phyloP scores from a whole-genome alignment of 306 rosid genomes.

The Urtica urens region DNA sequence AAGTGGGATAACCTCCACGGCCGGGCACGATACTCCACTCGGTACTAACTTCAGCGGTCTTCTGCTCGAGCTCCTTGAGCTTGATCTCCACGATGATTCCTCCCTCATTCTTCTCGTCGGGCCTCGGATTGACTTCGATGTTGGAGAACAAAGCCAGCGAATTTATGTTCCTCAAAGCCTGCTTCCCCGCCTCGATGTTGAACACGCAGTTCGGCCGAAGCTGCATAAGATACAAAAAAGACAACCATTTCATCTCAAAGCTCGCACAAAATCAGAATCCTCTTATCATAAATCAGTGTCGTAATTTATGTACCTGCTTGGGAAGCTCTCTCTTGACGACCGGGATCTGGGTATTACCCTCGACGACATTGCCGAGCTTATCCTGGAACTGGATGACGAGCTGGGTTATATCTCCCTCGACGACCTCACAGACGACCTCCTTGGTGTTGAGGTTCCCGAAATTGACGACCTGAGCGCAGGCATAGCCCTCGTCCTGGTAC shows the following conservation, averaged over 20 bases:
- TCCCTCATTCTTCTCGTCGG: conserved; percentile 90
- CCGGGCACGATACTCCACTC: conserved; percentile 99
- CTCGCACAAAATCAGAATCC: not conserved
- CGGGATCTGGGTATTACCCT: conserved; percentile 73
- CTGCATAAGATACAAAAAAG: conserved; percentile 27
- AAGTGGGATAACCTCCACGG: conserved; percentile 81
- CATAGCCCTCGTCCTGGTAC: conserved; percentile 96
- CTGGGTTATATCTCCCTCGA: conserved; percentile 89
- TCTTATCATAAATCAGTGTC: not conserved
- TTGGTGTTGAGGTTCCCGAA: conserved; percentile 85
- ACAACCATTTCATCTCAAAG: not conserved
- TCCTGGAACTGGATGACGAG: conserved; percentile 72
- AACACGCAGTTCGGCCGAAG: conserved; percentile 71
- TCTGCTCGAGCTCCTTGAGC: conserved; percentile 83
- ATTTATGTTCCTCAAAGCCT: conserved; percentile 83
- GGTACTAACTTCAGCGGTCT: conserved; percentile 86
- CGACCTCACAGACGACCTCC: conserved; percentile 97
- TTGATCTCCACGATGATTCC: conserved; percentile 87
- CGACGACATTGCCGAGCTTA: conserved; percentile 87
- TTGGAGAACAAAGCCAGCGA: conserved; percentile 85
- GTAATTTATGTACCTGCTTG: conserved; percentile 42
- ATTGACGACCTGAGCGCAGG: conserved; percentile 92
- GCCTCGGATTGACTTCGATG: conserved; percentile 93
- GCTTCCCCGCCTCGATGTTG: conserved; percentile 95
- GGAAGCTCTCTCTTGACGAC: conserved; percentile 81